Evolutionary conservation across 306 rosid genomes (phyloP).

Genomic region (Quercus mongolica): DNA sequence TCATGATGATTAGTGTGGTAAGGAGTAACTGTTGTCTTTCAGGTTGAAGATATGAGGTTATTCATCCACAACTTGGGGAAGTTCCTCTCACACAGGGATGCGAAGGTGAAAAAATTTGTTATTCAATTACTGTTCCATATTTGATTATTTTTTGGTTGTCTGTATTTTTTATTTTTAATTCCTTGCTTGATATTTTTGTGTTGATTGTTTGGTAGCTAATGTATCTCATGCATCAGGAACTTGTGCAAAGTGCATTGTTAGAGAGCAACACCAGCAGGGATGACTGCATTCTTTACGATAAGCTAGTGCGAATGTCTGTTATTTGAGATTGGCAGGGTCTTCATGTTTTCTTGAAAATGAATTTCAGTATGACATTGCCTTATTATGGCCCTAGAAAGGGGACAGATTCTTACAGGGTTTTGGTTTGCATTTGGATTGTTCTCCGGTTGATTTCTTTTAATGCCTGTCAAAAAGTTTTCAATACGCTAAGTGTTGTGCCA

Average conservation of each 20-base stretch:
- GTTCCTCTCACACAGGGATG: conserved; percentile 95
- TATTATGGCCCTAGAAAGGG: too few relatives aligned
- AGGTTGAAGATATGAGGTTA: conserved; percentile 96
- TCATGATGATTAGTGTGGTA: not conserved
- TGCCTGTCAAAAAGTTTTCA: too few relatives aligned
- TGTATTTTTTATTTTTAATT: not conserved
- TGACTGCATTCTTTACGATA: conserved; percentile 78
- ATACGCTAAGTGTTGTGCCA: too few relatives aligned
- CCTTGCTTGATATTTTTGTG: too few relatives aligned
- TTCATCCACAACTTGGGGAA: conserved; percentile 78
- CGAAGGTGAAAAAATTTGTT: conserved; percentile 50
- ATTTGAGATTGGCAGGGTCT: conserved; percentile 37
- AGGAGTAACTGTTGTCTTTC: conserved; percentile 21
- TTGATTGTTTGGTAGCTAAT: conserved; percentile 1
- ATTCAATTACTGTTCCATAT: not conserved
- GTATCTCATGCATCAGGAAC: conserved; percentile 58
- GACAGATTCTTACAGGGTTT: not conserved
- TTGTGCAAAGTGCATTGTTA: conserved; percentile 91
- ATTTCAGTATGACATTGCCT: not conserved
- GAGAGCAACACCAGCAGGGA: conserved; percentile 94
- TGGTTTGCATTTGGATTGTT: not conserved
- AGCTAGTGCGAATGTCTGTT: conserved; percentile 72
- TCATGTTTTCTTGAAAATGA: not conserved
- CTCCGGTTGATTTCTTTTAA: too few relatives aligned
- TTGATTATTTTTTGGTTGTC: too few relatives aligned